phyloP scores from a whole-genome alignment of 768 basidiomycete species.

The Chlorophyllum brunneum region DNA sequence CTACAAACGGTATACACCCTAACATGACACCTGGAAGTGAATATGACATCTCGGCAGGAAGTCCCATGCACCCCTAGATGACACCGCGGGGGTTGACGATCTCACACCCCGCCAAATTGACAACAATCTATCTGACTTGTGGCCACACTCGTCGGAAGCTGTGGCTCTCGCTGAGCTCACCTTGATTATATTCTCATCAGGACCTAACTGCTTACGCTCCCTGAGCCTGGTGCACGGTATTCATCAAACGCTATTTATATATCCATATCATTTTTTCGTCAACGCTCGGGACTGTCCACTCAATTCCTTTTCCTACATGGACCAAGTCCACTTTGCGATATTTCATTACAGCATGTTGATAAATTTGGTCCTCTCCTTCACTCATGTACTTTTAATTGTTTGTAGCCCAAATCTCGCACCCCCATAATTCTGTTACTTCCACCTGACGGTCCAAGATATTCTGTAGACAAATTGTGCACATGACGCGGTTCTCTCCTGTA shows the following conservation, averaged over 20 bases:
- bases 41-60: constrained; percentile 18
- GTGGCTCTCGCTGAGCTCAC: not conserved
- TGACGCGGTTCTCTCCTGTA: too few species aligned
- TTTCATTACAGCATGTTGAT: too few species aligned
- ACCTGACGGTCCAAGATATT: not conserved
- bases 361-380: not conserved
- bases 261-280: not conserved
- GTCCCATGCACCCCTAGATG: constrained; percentile 21
- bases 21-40: constrained; percentile 16
- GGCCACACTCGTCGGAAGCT: too few species aligned
- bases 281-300: not conserved
- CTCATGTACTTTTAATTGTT: not conserved
- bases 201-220: not conserved
- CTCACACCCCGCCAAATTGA: too few species aligned
- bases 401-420: not conserved
- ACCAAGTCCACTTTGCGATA: too few species aligned
- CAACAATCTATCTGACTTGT: too few species aligned
- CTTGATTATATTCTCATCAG: not conserved
- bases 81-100: not conserved
- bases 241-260: constrained; percentile 8
- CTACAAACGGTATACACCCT: constrained; percentile 5
- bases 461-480: too few species aligned
- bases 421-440: not conserved
- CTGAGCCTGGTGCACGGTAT: not conserved
- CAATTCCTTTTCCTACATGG: not conserved